Conservation (phyloP, 208 protist species). For the Leishmania tarentolae region DNA sequence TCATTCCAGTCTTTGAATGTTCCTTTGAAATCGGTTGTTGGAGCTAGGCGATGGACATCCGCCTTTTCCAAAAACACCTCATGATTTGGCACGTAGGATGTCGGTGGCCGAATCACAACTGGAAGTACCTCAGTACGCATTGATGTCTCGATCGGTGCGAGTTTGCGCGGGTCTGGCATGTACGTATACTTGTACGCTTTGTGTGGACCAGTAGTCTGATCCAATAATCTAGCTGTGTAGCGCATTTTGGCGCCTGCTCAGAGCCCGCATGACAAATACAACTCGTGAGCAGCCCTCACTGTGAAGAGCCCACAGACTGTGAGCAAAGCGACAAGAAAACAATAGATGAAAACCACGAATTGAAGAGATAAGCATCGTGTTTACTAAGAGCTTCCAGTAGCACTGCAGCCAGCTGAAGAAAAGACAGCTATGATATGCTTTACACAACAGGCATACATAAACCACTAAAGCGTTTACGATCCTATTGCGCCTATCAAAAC, state of each 20-base stretch:
- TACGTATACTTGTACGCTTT: slow-evolving; percentile 94
- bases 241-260: slow-evolving; percentile 9
- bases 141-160: slow-evolving; percentile 89
- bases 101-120: slow-evolving; percentile 82
- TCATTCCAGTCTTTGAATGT: slow-evolving; percentile 93
- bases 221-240: slow-evolving; percentile 37
- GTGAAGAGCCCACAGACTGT: neutral
- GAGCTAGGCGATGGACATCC: slow-evolving; percentile 79
- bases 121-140: slow-evolving; percentile 81
- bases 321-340: slow-evolving; percentile 5
- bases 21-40: slow-evolving; percentile 87
- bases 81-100: slow-evolving; percentile 87
- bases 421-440: neutral
- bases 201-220: slow-evolving; percentile 85
- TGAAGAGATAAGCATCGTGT: too few species aligned
- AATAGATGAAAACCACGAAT: neutral
- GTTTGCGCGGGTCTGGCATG: slow-evolving; percentile 90
- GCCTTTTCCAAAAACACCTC: slow-evolving; percentile 88
- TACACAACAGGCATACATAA: neutral
- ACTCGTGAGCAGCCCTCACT: neutral
- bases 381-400: neutral
- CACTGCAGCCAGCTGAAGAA: neutral
- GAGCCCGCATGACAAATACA: neutral
- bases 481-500: neutral
- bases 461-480: neutral